These are phyloP conservation scores for Skeletonema menzelii DNA, from an alignment of 108 stramenopile species.

Conservation along the genomic window DNA sequence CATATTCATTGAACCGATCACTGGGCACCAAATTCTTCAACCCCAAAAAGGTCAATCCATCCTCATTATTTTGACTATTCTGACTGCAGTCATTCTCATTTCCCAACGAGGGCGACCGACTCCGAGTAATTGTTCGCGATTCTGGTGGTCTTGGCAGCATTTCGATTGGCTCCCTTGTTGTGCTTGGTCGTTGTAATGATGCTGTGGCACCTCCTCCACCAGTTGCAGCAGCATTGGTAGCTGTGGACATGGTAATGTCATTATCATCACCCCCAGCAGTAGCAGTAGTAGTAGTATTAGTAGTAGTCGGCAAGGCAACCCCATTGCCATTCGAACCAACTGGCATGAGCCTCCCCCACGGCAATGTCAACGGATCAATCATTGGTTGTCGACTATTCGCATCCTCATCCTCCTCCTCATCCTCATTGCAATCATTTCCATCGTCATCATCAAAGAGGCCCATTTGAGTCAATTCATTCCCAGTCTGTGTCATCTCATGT, in stretches of 20 bases:
- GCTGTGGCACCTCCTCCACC: slow-evolving; percentile 1
- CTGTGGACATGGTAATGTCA: neutral
- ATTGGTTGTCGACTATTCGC: slow-evolving; percentile 23
- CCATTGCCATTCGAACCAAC: slow-evolving; percentile 20
- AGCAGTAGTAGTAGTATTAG: neutral
- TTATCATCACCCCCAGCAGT: neutral
- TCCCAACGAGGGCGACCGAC: slow-evolving; percentile 14
- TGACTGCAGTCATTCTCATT: slow-evolving; percentile 26
- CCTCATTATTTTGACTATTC: slow-evolving; percentile 3
- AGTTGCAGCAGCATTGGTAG: slow-evolving; percentile 1
- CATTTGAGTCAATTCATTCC: slow-evolving; percentile 35
- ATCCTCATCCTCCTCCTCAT: neutral
- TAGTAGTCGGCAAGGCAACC: neutral
- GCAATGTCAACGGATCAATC: slow-evolving; percentile 55
- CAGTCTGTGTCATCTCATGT: slow-evolving; percentile 18
- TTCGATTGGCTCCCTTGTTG: slow-evolving; percentile 23
- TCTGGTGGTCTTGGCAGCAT: slow-evolving; percentile 32
- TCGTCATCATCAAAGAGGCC: slow-evolving; percentile 32
- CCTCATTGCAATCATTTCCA: neutral
- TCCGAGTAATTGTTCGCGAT: slow-evolving; percentile 18
- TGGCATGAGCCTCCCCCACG: slow-evolving; percentile 73
- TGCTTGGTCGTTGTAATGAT: neutral
- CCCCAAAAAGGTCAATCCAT: slow-evolving; percentile 34
- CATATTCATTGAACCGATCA: slow-evolving; percentile 55
- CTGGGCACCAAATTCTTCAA: slow-evolving; percentile 38